Evolutionary conservation across 345 rosid species (phyloP).

Genomic region (Hibiscus tridactylites): DNA sequence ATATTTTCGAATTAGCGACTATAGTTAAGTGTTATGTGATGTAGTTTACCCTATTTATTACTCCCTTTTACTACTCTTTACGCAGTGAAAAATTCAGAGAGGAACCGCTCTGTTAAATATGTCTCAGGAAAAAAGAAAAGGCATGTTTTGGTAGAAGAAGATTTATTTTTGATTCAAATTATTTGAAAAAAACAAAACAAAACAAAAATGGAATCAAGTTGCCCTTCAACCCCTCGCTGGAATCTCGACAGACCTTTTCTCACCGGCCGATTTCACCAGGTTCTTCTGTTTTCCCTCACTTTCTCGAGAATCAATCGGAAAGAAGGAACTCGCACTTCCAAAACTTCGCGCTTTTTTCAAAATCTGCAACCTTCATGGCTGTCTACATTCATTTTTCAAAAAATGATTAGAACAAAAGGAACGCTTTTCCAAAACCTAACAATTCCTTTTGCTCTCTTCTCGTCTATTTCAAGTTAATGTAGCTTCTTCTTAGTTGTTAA

Average conservation of each 20-base stretch:
- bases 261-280: slow-evolving; percentile 88
- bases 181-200: background rate
- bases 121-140: too few species aligned
- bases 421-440: background rate
- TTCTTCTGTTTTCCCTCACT: slow-evolving; percentile 9
- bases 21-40: too few species aligned
- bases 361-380: background rate
- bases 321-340: background rate
- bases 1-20: too few species aligned
- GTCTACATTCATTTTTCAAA: background rate
- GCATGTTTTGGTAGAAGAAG: background rate
- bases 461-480: background rate
- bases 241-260: slow-evolving; percentile 84
- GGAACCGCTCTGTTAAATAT: too few species aligned
- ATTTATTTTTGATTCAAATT: background rate
- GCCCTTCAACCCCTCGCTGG: slow-evolving; percentile 89
- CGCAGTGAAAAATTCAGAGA: too few species aligned
- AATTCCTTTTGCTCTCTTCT: background rate
- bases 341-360: background rate
- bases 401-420: background rate
- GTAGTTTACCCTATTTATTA: too few species aligned
- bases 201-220: slow-evolving; percentile 32
- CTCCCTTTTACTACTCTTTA: too few species aligned
- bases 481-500: slow-evolving; percentile 4
- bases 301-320: background rate